Conservation (phyloP, 306 rosid genomes). For the Begonia fuchsioides region DNA sequence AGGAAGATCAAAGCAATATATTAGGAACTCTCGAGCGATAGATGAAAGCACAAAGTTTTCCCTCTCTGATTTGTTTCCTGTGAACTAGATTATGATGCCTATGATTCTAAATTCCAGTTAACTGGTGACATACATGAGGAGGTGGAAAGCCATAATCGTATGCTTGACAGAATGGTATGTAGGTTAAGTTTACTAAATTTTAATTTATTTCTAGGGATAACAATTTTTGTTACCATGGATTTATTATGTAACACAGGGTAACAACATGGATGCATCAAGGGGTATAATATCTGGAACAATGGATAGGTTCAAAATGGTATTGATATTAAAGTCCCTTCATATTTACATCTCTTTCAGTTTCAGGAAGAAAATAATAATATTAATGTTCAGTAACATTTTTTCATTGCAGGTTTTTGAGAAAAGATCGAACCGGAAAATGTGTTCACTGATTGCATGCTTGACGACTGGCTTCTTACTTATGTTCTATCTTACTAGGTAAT, state of each 20-base stretch:
- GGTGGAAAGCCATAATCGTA: constrained; percentile 71
- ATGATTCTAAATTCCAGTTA: constrained; percentile 36
- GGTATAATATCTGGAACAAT: constrained; percentile 89
- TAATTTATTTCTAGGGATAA: constrained; percentile 2
- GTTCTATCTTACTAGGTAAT: constrained; percentile 69
- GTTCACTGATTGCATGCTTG: constrained; percentile 58
- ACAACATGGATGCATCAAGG: constrained; percentile 79
- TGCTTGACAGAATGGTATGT: constrained; percentile 81
- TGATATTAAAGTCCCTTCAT: constrained; percentile 1
- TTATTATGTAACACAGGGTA: constrained; percentile 43
- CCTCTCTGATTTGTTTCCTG: constrained; percentile 4
- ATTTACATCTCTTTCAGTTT: constrained; percentile 5
- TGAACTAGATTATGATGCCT: constrained; percentile 4
- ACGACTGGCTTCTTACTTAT: constrained; percentile 42
- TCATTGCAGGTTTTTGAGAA: constrained; percentile 72
- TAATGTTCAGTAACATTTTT: constrained; percentile 8
- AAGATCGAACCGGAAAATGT: constrained; percentile 56
- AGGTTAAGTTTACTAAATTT: constrained; percentile 1
- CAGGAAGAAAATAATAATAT: not conserved
- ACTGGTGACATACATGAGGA: constrained; percentile 94
- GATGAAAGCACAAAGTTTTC: too few relatives aligned
- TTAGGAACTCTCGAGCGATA: too few relatives aligned
- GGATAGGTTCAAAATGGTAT: constrained; percentile 90
- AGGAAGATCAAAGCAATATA: too few relatives aligned
- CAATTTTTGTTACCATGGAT: constrained; percentile 8